Evolutionary conservation across 2,329 filamentous ascomycete genomes (phyloP).

Genomic region (Tolypocladium guangdongense): DNA sequence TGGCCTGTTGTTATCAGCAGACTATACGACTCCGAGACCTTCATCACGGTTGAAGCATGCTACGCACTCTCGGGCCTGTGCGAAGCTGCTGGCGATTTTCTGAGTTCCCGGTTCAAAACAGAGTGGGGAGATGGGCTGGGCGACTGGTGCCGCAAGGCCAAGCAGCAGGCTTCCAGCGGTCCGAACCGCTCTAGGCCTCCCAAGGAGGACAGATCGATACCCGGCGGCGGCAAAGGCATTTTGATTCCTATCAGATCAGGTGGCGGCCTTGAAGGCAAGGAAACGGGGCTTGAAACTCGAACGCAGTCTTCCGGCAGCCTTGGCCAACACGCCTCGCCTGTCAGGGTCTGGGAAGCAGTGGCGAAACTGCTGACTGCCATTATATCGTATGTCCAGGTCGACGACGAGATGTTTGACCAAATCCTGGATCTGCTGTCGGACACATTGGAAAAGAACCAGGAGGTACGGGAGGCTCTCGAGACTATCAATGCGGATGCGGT

Average conservation of each 20-base stretch:
- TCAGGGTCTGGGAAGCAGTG: conserved; percentile 53
- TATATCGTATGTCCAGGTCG: conserved; percentile 51
- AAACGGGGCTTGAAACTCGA: conserved; percentile 3
- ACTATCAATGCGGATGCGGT: conserved; percentile 62
- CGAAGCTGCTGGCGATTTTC: conserved; percentile 65
- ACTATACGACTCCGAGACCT: conserved; percentile 55
- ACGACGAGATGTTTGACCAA: conserved; percentile 61
- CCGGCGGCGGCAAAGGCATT: conserved; percentile 8
- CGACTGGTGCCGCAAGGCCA: conserved; percentile 35
- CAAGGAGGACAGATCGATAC: not conserved
- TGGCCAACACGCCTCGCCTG: conserved; percentile 49
- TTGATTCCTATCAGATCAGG: conserved; percentile 21
- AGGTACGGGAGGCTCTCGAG: conserved; percentile 49
- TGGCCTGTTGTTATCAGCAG: conserved; percentile 75
- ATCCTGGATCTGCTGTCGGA: conserved; percentile 52
- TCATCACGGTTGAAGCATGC: conserved; percentile 60
- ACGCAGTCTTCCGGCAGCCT: conserved; percentile 25
- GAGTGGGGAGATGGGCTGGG: conserved; percentile 54
- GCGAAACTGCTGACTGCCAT: conserved; percentile 48
- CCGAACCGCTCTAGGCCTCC: conserved; percentile 3
- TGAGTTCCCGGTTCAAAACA: conserved; percentile 61
- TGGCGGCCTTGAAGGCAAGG: conserved; percentile 9
- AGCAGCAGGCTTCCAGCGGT: conserved; percentile 23
- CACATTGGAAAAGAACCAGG: conserved; percentile 29
- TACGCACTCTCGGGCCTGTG: conserved; percentile 60